A percentile compares a stretch with the other conserved stretches of the same genome.
Evolutionary conservation across 2,329 filamentous ascomycete species (phyloP).

Genomic region (Verticillium nonalfalfae): DNA sequence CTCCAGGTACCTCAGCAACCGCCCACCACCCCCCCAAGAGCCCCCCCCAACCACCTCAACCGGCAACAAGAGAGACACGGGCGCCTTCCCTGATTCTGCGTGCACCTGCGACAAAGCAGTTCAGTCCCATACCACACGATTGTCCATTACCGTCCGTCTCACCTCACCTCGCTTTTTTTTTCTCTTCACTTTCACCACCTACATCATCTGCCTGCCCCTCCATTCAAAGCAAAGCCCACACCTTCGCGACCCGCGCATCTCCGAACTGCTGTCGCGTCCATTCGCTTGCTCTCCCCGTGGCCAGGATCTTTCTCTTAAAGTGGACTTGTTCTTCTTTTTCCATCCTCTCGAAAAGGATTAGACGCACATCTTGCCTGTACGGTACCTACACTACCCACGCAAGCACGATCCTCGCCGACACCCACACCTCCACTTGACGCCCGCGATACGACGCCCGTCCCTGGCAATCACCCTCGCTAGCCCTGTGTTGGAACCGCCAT

Average conservation of each 20-base stretch:
- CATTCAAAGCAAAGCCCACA: neutral
- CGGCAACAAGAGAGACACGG: neutral
- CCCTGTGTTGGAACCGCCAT: neutral
- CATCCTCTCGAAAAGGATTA: neutral
- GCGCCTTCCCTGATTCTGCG: neutral
- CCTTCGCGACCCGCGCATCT: neutral
- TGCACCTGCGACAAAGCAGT: neutral
- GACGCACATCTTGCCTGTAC: neutral
- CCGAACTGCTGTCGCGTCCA: neutral
- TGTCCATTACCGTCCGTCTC: neutral
- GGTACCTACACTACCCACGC: neutral
- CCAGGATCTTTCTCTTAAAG: neutral
- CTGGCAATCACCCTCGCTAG: neutral
- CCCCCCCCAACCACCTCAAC: neutral
- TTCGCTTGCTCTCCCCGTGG: neutral
- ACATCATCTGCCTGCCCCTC: neutral
- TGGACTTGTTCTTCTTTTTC: neutral
- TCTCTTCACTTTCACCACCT: neutral
- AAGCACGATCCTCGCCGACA: neutral
- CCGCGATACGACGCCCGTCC: conserved; percentile 1
- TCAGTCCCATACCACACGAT: neutral
- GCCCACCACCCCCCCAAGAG: neutral
- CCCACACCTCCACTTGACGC: neutral
- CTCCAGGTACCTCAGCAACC: too few relatives aligned
- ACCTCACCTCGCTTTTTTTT: neutral